These are phyloP conservation scores for Niebla homalea DNA, from an alignment of 495 filamentous ascomycete genomes.

Conservation along the genomic window DNA sequence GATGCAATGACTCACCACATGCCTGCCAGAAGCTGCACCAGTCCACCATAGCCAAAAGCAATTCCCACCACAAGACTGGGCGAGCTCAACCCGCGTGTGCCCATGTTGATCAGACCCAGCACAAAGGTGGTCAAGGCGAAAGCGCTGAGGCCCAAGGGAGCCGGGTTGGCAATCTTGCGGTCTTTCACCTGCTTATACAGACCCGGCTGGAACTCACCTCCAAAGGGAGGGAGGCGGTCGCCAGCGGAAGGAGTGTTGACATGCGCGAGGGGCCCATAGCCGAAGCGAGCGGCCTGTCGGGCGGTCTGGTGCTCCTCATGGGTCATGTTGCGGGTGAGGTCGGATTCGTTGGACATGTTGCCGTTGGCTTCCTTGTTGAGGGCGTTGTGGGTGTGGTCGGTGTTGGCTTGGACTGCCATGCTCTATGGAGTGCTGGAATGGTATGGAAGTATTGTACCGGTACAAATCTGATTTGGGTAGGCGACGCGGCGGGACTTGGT, in stretches of 20 bases:
- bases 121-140: conserved; percentile 97
- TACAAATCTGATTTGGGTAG: no score
- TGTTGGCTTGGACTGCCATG: neutral
- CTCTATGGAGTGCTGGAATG: no score
- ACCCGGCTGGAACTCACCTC: conserved; percentile 94
- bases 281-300: conserved; percentile 35
- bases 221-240: conserved; percentile 64
- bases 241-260: conserved; percentile 50
- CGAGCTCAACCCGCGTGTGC: conserved; percentile 40
- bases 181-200: conserved; percentile 61
- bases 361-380: conserved; percentile 9
- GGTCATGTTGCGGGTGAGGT: conserved; percentile 22
- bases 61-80: conserved; percentile 60
- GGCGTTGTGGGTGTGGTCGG: conserved; percentile 12
- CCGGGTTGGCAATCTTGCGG: conserved; percentile 80
- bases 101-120: conserved; percentile 72
- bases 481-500: no score
- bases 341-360: neutral
- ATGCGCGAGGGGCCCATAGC: conserved; percentile 55
- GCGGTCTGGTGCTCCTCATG: conserved; percentile 35
- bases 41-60: conserved; percentile 71
- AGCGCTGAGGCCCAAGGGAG: conserved; percentile 71
- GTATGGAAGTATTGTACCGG: no score
- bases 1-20: conserved; percentile 69
- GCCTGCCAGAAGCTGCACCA: conserved; percentile 85